These are phyloP conservation scores for Eimeria maxima DNA, from an alignment of 169 alveolate species.

Conservation along the genomic window DNA sequence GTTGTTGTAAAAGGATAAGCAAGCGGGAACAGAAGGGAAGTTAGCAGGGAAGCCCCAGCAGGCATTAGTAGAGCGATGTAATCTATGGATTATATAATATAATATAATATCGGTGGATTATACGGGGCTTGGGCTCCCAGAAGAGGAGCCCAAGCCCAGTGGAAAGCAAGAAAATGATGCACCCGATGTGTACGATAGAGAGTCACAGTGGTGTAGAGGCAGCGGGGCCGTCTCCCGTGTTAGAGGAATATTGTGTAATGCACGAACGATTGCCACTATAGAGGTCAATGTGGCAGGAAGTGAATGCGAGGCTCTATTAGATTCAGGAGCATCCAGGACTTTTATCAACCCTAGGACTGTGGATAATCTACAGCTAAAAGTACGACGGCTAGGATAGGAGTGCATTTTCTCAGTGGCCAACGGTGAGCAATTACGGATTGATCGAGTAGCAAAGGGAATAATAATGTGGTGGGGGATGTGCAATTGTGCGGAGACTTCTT, in stretches of 20 bases:
- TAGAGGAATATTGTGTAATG: not conserved
- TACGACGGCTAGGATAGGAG: not conserved
- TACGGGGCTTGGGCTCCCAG: too few relatives aligned
- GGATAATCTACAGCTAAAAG: not conserved
- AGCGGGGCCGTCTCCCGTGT: not conserved
- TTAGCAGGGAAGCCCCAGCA: not conserved
- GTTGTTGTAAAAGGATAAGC: not conserved
- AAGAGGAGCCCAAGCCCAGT: not conserved
- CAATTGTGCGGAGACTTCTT: not conserved
- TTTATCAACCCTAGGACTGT: not conserved
- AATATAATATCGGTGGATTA: too few relatives aligned
- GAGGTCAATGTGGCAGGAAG: not conserved
- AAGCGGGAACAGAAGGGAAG: not conserved
- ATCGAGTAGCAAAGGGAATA: not conserved
- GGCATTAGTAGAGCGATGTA: not conserved
- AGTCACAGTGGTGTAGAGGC: not conserved
- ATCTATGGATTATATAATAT: not conserved
- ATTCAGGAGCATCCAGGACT: not conserved
- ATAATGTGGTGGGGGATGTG: not conserved
- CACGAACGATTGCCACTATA: not conserved
- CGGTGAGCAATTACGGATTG: not conserved
- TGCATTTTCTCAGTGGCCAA: not conserved
- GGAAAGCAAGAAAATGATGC: not conserved
- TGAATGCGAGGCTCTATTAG: not conserved
- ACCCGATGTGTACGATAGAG: not conserved